Evolutionary conservation across 495 filamentous ascomycete species (phyloP), one percentile per base, ranked within the genome.

Genomic region (Penicillium canescens): DNA sequence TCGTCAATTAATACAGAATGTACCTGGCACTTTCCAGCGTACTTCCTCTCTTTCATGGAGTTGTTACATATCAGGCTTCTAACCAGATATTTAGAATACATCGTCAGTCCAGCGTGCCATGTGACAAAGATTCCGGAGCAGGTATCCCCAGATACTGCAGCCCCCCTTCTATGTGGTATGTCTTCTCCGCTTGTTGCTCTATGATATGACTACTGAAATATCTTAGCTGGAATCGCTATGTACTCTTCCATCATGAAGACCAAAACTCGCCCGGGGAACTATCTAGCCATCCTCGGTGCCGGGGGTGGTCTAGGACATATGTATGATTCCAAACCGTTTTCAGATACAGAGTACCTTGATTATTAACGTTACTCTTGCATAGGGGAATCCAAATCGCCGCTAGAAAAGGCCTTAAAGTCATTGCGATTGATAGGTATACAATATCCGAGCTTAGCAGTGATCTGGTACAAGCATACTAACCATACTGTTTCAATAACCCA

Each of bases 241-340:
- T 78, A 75, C 48, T 75, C 72, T n/a, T 75, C 74, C 7, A 75
- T 78, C 43, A 68, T 70, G 51, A 76, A 75, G 51, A 70, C 71
- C 6, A 75, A 69, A 34, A 60, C 72, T 24, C 63, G 68, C 16
- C 62, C 67, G 2, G 74, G 72, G 20, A 64, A 78, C 41, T 78
- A 67, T 64, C 61, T 78, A 28, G 70, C 68, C 35, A 66, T 78
- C 8, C 56, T 72, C 16, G 74, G 74, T 26, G 74, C 74, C 16
- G 74, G 74, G 36, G 74, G 74, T 12, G 74, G 74, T 4, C 44
- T 78, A 13, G 74, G 74, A 13, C 74, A 78, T 57, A 73, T 78
- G 71, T 76, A 64, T 18, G 54, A 39, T 4, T 20, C 26, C 34
- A n/a, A 36, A 2, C 1, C 12, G 41, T 20, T 0, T 12, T 16